These are phyloP conservation scores for Phylloporus arenicola DNA, from an alignment of 768 basidiomycete species.

Conservation along the genomic window DNA sequence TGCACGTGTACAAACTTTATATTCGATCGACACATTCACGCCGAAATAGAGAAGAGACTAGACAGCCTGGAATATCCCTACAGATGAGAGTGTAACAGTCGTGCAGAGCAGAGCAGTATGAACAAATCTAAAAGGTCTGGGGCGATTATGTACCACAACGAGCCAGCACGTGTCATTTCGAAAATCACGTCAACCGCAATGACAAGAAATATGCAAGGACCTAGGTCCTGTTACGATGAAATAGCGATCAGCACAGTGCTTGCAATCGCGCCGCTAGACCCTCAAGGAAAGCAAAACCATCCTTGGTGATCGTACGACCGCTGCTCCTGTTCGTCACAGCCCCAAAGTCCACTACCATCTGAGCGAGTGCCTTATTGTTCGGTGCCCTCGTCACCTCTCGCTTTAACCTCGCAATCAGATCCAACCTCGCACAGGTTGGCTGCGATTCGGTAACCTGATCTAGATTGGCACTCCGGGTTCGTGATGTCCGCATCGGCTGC, in stretches of 20 bases:
- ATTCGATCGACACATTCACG: background rate
- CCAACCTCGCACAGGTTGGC: conserved; percentile 51
- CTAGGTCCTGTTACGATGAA: background rate
- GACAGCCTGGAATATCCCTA: no score
- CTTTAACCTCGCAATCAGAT: conserved; percentile 53
- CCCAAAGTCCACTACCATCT: conserved; percentile 66
- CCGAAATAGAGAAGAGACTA: no score
- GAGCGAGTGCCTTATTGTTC: conserved; percentile 53
- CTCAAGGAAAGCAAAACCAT: conserved; percentile 65
- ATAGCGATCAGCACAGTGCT: conserved; percentile 14
- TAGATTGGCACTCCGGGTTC: conserved; percentile 37
- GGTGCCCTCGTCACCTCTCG: conserved; percentile 47
- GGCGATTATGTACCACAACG: background rate
- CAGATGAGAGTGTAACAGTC: no score
- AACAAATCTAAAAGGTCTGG: background rate
- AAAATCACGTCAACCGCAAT: background rate
- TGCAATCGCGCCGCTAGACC: conserved; percentile 52
- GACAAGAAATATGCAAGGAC: background rate
- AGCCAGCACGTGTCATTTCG: background rate
- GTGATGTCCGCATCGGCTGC: conserved; percentile 45
- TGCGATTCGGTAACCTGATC: conserved; percentile 37
- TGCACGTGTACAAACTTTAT: conserved; percentile 24
- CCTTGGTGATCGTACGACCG: conserved; percentile 72
- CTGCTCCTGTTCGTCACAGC: conserved; percentile 61
- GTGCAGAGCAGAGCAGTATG: no score